Evolutionary conservation across 1,139 yeast genomes (phyloP).

Genomic region (Hemisphaericaspora xylanilytica): DNA sequence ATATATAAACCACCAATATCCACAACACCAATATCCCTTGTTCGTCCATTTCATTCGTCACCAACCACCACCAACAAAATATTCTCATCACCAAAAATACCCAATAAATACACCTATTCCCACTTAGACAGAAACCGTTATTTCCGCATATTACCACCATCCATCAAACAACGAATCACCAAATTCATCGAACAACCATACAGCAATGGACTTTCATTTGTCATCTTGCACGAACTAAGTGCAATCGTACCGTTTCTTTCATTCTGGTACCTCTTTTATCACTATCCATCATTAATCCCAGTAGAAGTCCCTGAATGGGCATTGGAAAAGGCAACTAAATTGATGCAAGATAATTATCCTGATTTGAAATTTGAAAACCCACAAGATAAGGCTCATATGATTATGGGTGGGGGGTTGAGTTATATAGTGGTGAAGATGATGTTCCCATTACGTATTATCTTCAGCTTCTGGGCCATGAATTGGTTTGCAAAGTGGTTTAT

Average conservation of each 20-base stretch:
- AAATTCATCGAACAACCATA: conserved; percentile 60
- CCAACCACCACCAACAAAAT: conserved; percentile 1
- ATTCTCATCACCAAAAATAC: conserved; percentile 3
- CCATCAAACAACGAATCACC: conserved; percentile 49
- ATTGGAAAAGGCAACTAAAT: conserved; percentile 56
- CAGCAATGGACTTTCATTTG: conserved; percentile 68
- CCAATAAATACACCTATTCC: background rate
- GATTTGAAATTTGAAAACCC: conserved; percentile 36
- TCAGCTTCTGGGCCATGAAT: conserved; percentile 64
- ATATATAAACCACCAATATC: background rate
- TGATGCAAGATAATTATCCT: conserved; percentile 48
- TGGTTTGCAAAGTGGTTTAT: conserved; percentile 61
- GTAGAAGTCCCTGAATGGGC: conserved; percentile 68
- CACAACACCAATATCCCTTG: background rate
- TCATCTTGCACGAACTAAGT: conserved; percentile 79
- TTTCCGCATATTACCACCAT: conserved; percentile 42
- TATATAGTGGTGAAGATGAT: conserved; percentile 71
- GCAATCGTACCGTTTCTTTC: conserved; percentile 79
- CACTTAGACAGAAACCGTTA: conserved; percentile 22
- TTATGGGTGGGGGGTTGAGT: conserved; percentile 86
- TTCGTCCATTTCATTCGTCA: conserved; percentile 3
- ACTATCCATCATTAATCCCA: conserved; percentile 39
- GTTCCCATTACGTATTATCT: conserved; percentile 58
- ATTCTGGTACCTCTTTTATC: conserved; percentile 72
- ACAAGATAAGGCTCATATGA: conserved; percentile 53